phyloP scores from a whole-genome alignment of 805 yeast species.

The Saccharomyces eubayanus region DNA sequence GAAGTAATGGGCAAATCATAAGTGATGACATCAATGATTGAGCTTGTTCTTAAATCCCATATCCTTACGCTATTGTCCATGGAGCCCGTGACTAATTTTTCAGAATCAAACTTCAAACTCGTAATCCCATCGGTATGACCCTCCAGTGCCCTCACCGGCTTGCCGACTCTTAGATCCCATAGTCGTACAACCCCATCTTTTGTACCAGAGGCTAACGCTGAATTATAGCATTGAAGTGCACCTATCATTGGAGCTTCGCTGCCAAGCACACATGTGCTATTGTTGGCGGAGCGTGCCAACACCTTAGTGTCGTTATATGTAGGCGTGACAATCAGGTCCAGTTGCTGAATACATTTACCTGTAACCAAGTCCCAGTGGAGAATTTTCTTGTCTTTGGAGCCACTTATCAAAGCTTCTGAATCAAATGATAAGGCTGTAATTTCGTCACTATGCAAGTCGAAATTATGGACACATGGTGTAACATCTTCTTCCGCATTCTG shows the following conservation, averaged over 20 bases:
- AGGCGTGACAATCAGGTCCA: slow-evolving; percentile 41
- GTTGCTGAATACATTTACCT: slow-evolving; percentile 60
- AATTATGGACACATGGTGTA: slow-evolving; percentile 38
- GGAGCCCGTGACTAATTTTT: slow-evolving; percentile 54
- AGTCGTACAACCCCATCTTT: slow-evolving; percentile 65
- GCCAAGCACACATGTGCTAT: slow-evolving; percentile 2
- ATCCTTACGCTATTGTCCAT: slow-evolving; percentile 52
- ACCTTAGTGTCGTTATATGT: slow-evolving; percentile 1
- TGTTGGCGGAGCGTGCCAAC: slow-evolving; percentile 4
- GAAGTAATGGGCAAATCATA: slow-evolving; percentile 48
- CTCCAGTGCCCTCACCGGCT: slow-evolving; percentile 48
- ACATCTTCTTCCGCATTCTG: slow-evolving; percentile 17
- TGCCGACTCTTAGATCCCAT: slow-evolving; percentile 70
- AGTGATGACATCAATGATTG: slow-evolving; percentile 50
- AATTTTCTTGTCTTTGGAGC: slow-evolving; percentile 62
- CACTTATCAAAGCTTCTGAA: slow-evolving; percentile 47
- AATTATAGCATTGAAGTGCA: slow-evolving; percentile 61
- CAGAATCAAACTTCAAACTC: slow-evolving; percentile 57
- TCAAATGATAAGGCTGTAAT: slow-evolving; percentile 54
- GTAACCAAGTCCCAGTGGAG: slow-evolving; percentile 66
- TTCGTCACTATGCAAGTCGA: slow-evolving; percentile 59
- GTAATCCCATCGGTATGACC: slow-evolving; percentile 69
- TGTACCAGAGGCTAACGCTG: slow-evolving; percentile 72
- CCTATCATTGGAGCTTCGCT: slow-evolving; percentile 43
- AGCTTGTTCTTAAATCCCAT: slow-evolving; percentile 68